Base-by-base conservation (phyloP, 2,329 filamentous ascomycete species). In the Dothideomycetes sp. region DNA sequence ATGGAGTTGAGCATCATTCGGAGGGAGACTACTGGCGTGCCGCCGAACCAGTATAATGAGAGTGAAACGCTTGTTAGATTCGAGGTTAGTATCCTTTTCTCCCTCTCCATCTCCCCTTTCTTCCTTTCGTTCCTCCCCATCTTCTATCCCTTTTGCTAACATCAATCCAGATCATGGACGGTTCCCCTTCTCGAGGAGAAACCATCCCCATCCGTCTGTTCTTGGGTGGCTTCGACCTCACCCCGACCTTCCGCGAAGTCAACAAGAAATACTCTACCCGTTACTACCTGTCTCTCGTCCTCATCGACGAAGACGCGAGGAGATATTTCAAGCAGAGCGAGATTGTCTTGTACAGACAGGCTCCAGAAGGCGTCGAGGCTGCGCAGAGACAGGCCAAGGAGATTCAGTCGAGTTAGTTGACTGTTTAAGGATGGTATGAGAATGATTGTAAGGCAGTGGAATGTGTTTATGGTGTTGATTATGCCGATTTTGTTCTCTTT, bases 211-310 rank as follows among this genome's bases (percentile, higher is more conserved):
- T 98, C 57, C 77, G 91, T 53, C 73, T 98, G 41, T 98, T 98
- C 76, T 77, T 98, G 8, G 91, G 91, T 46, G 91, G 91, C 38
- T 98, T 98, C 61, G 93, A 98, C 64, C 67, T 98, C 48, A 98
- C 91, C 4, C 91, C 91, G 12, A 98, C 91, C 10, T 98, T 98
- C 76, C 84, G 91, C 47, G 91, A 98, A 62, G 93, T 98, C 52
- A 98, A 98, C 76, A 98, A 98, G 74, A 98, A 98, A 68, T 98
- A 94, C 64, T 96, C 89, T 18, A 96, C 89, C 25, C 76, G 91
- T 56, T 98, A 98, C 67, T 98, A 98, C 66, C 76, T 98, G 48
- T 95, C 88, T 60, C 68, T 98, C 47, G 91, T 98, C 16, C 44
- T 55, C 33, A 61, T 61, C 41, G 56, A 58, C 49, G 55, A 58